These are phyloP conservation scores for Triadica sebifera DNA, from an alignment of 345 rosid genomes.

Conservation along the genomic window DNA sequence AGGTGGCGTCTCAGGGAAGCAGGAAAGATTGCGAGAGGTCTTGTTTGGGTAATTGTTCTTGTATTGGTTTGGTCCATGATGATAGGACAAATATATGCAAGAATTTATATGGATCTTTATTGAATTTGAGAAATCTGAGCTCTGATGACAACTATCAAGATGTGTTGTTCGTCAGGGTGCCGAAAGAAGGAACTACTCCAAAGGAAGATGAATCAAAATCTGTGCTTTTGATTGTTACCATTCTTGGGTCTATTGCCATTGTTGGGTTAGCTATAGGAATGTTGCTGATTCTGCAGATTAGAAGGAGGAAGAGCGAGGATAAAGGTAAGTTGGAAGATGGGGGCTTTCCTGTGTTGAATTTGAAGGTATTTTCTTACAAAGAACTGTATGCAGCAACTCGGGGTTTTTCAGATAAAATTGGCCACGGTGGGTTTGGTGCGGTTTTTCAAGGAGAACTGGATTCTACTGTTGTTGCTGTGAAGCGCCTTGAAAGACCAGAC, in stretches of 20 bases:
- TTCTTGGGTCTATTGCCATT: constrained; percentile 49
- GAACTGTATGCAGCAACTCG: constrained; percentile 24
- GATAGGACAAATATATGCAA: constrained; percentile 45
- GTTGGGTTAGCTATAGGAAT: constrained; percentile 34
- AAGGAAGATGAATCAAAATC: constrained; percentile 39
- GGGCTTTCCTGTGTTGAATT: constrained; percentile 49
- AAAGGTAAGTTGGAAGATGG: constrained; percentile 39
- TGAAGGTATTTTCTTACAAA: constrained; percentile 44
- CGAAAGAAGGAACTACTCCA: constrained; percentile 24
- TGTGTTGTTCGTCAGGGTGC: constrained; percentile 49
- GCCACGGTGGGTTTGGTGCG: constrained; percentile 36
- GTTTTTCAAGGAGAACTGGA: constrained; percentile 25
- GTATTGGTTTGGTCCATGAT: constrained; percentile 58
- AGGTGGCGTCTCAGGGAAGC: constrained; percentile 34
- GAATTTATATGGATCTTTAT: constrained; percentile 48
- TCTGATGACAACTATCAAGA: constrained; percentile 30
- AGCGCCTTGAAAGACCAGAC: constrained; percentile 32
- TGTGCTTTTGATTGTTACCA: constrained; percentile 43
- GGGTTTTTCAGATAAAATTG: constrained; percentile 26
- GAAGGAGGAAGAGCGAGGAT: constrained; percentile 34
- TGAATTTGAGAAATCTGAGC: constrained; percentile 56
- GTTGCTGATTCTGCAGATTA: constrained; percentile 45
- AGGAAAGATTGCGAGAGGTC: constrained; percentile 45
- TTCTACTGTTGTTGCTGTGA: constrained; percentile 29
- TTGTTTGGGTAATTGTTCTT: constrained; percentile 63